Conservation (phyloP, 495 filamentous ascomycete species). For the Chlorociboria aeruginascens region DNA sequence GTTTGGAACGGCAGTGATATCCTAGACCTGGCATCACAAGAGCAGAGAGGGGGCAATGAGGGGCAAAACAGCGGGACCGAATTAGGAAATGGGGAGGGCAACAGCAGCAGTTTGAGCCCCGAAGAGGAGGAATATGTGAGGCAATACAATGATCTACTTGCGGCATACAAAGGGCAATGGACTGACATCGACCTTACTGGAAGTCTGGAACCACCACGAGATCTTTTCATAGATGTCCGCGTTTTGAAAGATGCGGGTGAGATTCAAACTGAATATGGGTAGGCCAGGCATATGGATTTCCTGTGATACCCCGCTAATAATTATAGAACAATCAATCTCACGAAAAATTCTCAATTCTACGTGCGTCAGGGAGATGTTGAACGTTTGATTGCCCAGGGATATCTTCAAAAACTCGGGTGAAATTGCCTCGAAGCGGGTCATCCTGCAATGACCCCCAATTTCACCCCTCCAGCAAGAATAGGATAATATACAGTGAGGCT, state of each 20-base stretch:
- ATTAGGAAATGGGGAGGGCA: constrained; percentile 32
- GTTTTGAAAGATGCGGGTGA: constrained; percentile 96
- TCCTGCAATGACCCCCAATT: no score
- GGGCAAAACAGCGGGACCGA: constrained; percentile 24
- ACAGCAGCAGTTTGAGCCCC: constrained; percentile 73
- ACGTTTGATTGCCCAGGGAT: constrained; percentile 90
- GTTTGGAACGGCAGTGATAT: constrained; percentile 87
- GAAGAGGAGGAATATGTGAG: constrained; percentile 97
- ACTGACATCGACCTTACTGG: constrained; percentile 96
- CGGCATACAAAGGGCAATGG: constrained; percentile 97
- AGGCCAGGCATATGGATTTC: background rate
- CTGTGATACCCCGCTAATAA: background rate
- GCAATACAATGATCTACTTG: constrained; percentile 81
- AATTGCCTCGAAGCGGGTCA: background rate
- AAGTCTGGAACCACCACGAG: constrained; percentile 83
- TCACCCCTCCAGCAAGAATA: no score
- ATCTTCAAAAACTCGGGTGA: constrained; percentile 84
- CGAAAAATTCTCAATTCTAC: constrained; percentile 96
- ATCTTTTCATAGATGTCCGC: constrained; percentile 95
- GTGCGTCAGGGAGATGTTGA: constrained; percentile 96
- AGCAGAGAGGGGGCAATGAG: constrained; percentile 24
- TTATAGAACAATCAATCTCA: constrained; percentile 80
- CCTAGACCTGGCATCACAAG: constrained; percentile 38
- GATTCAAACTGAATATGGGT: constrained; percentile 99
- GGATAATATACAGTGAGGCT: no score